phyloP scores from a whole-genome alignment of 495 filamentous ascomycete genomes.

The Saxophila tyrrhenica region DNA sequence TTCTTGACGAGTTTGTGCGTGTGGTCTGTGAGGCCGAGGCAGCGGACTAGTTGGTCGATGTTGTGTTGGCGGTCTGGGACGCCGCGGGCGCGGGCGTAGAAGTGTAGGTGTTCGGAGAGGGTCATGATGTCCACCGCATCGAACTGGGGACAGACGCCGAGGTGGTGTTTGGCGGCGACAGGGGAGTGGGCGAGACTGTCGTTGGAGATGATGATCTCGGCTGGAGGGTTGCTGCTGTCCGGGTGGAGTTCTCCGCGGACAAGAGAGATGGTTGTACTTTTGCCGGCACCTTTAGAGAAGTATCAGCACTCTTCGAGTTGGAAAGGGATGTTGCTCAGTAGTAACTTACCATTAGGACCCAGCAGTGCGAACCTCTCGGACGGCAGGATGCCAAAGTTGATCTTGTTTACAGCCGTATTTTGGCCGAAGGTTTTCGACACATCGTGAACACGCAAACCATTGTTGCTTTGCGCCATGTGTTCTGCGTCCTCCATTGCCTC shows the following conservation, averaged over 20 bases:
- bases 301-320: background rate
- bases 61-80: constrained; percentile 49
- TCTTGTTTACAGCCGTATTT: constrained; percentile 27
- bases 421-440: constrained; percentile 27
- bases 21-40: background rate
- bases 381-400: constrained; percentile 28
- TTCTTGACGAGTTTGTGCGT: constrained; percentile 9
- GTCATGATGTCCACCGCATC: constrained; percentile 54
- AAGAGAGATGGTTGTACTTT: constrained; percentile 20
- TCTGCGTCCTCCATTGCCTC: background rate
- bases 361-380: constrained; percentile 30
- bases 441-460: constrained; percentile 21
- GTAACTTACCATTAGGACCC: constrained; percentile 20
- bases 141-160: constrained; percentile 27
- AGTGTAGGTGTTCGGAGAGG: constrained; percentile 52
- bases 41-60: constrained; percentile 19
- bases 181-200: constrained; percentile 6
- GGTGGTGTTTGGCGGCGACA: constrained; percentile 8
- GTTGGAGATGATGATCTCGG: constrained; percentile 10
- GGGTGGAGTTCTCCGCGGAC: constrained; percentile 20
- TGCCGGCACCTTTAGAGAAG: constrained; percentile 12
- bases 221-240: background rate
- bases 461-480: background rate
- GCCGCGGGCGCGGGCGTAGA: constrained; percentile 57
- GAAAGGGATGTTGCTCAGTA: background rate